A percentile compares a stretch with the other conserved stretches of the same genome.
phyloP scores from a whole-genome alignment of 164 flowering plant species.

The Aristolochia contorta region DNA sequence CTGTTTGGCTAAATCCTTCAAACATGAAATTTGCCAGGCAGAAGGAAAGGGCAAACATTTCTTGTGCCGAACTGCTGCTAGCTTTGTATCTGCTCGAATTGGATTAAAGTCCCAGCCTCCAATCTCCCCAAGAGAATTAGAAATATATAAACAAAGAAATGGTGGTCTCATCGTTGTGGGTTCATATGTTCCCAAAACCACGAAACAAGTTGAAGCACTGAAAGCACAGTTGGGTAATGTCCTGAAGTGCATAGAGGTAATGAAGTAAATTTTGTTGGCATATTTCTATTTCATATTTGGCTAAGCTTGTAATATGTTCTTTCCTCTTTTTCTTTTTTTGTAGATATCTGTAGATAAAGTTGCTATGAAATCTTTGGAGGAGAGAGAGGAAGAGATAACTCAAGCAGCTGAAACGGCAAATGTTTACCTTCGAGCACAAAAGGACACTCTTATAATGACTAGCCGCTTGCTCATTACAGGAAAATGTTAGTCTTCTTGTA shows the following conservation, averaged over 20 bases:
- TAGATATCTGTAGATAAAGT: constrained; percentile 84
- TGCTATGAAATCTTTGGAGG: constrained; percentile 72
- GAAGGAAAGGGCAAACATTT: constrained; percentile 83
- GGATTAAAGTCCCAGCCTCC: constrained; percentile 81
- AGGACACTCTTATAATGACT: constrained; percentile 83
- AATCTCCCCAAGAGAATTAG: constrained; percentile 67
- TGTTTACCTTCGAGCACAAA: constrained; percentile 39
- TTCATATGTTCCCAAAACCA: constrained; percentile 97
- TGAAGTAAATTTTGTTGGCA: not conserved
- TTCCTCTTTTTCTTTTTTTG: not conserved
- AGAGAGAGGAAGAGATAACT: constrained; percentile 73
- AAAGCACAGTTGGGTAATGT: constrained; percentile 37
- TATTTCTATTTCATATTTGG: not conserved
- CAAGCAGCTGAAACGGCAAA: constrained; percentile 70
- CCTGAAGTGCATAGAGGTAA: constrained; percentile 71
- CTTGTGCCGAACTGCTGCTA: constrained; percentile 98
- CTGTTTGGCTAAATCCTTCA: not conserved
- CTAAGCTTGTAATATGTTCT: not conserved
- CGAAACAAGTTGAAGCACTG: constrained; percentile 92
- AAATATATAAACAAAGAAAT: constrained; percentile 39
- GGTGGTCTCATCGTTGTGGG: constrained; percentile 94
- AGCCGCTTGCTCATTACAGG: constrained; percentile 85
- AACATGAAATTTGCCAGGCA: constrained; percentile 47
- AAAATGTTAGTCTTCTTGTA: constrained; percentile 45
- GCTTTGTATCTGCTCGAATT: constrained; percentile 90